Conservation (phyloP, 1,284 basidiomycete species). For the Ustilago shanxiensis region DNA sequence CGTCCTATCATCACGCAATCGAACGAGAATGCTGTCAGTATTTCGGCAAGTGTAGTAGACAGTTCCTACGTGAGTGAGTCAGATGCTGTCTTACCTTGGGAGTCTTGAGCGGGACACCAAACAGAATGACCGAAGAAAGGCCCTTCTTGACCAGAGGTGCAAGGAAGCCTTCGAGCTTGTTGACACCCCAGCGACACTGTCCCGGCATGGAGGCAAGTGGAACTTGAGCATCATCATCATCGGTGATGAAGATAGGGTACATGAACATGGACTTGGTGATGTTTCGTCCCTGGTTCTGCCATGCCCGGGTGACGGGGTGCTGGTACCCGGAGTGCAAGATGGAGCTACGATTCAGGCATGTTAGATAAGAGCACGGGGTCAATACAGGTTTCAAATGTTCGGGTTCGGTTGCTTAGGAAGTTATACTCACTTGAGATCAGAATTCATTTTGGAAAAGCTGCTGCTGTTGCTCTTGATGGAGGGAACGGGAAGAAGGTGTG, state of each 20-base stretch:
- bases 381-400: not conserved
- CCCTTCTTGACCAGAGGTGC: slow-evolving; percentile 90
- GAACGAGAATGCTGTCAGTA: no score
- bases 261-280: slow-evolving; percentile 67
- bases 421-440: slow-evolving; percentile 43
- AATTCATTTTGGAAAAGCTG: slow-evolving; percentile 26
- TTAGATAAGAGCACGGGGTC: not conserved
- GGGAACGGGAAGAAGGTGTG: not conserved
- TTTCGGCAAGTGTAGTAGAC: no score
- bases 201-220: slow-evolving; percentile 64
- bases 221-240: slow-evolving; percentile 57
- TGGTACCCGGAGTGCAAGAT: slow-evolving; percentile 65
- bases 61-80: no score
- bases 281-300: slow-evolving; percentile 58
- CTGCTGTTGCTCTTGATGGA: not conserved
- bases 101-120: slow-evolving; percentile 90
- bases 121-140: slow-evolving; percentile 90
- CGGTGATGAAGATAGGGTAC: slow-evolving; percentile 69
- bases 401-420: not conserved
- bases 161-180: slow-evolving; percentile 89
- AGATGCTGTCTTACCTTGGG: slow-evolving; percentile 76
- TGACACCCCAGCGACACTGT: slow-evolving; percentile 82
- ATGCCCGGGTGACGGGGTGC: slow-evolving; percentile 59
- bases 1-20: no score
- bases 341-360: slow-evolving; percentile 24